Evolutionary conservation across 805 yeast genomes (phyloP), one percentile per base, ranked within the genome.

Genomic region (Teunomyces aglyptinius): DNA sequence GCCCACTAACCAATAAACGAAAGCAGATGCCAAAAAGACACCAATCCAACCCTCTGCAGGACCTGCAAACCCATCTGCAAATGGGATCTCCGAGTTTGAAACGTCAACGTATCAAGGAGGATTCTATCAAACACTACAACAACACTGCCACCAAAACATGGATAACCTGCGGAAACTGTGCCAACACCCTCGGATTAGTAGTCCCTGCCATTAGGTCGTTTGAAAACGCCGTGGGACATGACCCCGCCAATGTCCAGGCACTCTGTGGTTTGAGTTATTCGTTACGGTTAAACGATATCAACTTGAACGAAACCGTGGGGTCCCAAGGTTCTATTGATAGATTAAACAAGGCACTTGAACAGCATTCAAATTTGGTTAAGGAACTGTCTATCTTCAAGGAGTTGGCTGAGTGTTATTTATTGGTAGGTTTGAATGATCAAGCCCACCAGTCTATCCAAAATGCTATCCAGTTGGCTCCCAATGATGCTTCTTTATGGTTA

Each of bases 371-470:
- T 1, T 57, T 80, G 18, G 58, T 67, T 26, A 66, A 67, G 40
- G 75, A 73, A 41, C 51, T 74, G 0, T 50, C 54, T 5, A 52
- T 81, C 4, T 75, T 78, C 68, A 71, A 67, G 42, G 84, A 79
- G 54, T 63, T 81, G 43, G 73, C 81, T 0, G 80, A 77, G 48
- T 75, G 82, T 45, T 80, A 81, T 53, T 54, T 77, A 11, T 58
- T 71, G 10, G 52, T 75, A 6, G 76, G 77, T 29, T 68, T 77
- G 47, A 67, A 65, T 38, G 82, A 78, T 35, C 80, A 77, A 49
- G 81, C 85, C 0, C 81, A 78, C 52, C 71, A 68, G 41, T 65
- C 77, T 2, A 65, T 76, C 15, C 74, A 70, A 45, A 65, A 74
- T 40, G 77, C 77, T 3, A 54, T 77, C 4, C 67, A 61, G 32